A percentile compares a stretch with the other conserved stretches of the same genome.
Conservation (phyloP, 2,329 filamentous ascomycete species). For the Diplodia intermedia region DNA sequence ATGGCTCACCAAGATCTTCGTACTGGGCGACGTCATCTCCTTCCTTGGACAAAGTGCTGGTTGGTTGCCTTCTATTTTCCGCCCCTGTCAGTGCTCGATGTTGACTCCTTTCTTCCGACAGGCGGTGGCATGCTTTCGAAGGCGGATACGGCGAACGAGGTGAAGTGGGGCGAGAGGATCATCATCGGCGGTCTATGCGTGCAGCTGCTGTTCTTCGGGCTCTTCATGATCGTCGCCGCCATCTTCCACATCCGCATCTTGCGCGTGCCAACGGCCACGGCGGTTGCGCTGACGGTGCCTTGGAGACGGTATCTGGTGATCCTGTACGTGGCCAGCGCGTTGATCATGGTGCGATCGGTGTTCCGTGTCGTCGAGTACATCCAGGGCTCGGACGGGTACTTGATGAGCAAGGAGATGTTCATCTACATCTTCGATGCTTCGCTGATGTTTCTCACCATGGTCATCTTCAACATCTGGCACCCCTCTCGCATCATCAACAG, state of each 20-base stretch:
- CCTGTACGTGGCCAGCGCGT: conserved; percentile 52
- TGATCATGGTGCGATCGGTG: conserved; percentile 59
- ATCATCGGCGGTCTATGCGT: conserved; percentile 59
- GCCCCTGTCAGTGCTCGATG: neutral
- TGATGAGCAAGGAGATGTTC: conserved; percentile 56
- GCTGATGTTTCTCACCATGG: conserved; percentile 54
- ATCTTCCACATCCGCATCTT: conserved; percentile 41
- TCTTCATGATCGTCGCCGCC: conserved; percentile 53
- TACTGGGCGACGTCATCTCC: conserved; percentile 50
- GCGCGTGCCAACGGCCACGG: conserved; percentile 35
- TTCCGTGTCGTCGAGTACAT: conserved; percentile 60
- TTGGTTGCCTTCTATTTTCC: neutral
- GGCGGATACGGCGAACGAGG: neutral
- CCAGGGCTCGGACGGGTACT: conserved; percentile 53
- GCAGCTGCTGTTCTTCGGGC: conserved; percentile 59
- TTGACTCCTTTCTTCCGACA: neutral
- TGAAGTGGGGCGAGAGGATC: conserved; percentile 49
- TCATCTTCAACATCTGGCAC: conserved; percentile 49
- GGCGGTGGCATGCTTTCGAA: conserved; percentile 27
- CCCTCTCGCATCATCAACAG: conserved; percentile 42
- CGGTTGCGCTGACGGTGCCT: neutral
- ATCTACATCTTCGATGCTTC: conserved; percentile 58
- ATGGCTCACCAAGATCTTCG: conserved; percentile 53
- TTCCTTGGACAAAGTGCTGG: conserved; percentile 50
- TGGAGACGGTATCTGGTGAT: conserved; percentile 48